Evolutionary conservation across 805 yeast genomes (phyloP), one percentile per base, ranked within the genome.

Genomic region (Metschnikowia vanudenii): DNA sequence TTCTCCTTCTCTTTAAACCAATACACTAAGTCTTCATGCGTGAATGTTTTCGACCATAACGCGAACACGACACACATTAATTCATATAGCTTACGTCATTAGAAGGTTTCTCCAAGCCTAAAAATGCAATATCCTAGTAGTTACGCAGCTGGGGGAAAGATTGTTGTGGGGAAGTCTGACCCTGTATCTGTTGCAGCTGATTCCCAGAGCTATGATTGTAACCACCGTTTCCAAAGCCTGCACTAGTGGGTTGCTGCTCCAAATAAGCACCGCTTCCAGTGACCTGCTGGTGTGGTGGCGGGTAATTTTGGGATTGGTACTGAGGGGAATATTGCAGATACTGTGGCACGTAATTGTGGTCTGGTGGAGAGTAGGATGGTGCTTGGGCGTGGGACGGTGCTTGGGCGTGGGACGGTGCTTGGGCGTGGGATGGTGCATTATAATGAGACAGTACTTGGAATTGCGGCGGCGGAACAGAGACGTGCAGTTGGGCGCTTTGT

Each of bases 201-300:
- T 26, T 33, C 4, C 24, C 31, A 14, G n/a, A 38, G 19, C 20
- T 8, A 10, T 32, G 19, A 5, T 37, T 31, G 24, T 18, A 22
- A 20, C 16, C 19, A 20, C 14, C 57, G 49, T 71, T 71, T 1
- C 76, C 76, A 49, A 71, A 71, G 0, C 76, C 76, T 17, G 62
- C 56, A 43, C 74, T 69, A 0, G 76, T 71, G 9, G 70, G 70
- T 45, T 68, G 73, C 36, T 54, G 63, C 34, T 46, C 53, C 26
- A 53, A 41, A 30, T 37, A 38, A 14, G 26, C 17, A 4, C 41
- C 41, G 17, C 31, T 16, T 10, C 29, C 29, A 7, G 41, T 9
- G 10, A 14, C 18, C n/a, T 17, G 46, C 31, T 41, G 45, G 19
- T 4, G 13, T 11, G 29, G 45, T 16, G 19, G 37, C 20, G 39